Conservation (phyloP, 2,329 filamentous ascomycete genomes). For the Leptographium lundbergii region DNA sequence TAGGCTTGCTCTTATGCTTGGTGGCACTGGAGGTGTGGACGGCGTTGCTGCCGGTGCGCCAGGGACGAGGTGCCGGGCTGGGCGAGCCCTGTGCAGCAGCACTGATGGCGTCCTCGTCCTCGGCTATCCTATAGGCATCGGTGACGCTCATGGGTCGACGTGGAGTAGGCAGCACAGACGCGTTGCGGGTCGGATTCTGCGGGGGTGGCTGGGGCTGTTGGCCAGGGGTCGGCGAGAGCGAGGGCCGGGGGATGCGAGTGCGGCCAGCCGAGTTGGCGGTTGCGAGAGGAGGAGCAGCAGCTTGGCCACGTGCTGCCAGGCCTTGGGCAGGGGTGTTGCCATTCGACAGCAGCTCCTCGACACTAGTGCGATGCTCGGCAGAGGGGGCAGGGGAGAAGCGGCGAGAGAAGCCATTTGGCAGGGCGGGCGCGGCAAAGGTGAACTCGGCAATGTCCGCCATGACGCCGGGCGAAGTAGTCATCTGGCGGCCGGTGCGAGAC, state of each 20-base stretch:
- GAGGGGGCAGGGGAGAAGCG: neutral
- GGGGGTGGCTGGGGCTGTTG: conserved; percentile 3
- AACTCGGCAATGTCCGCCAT: conserved; percentile 7
- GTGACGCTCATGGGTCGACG: conserved; percentile 24
- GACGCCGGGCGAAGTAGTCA: conserved; percentile 4
- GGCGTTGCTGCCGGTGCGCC: conserved; percentile 22
- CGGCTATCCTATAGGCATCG: conserved; percentile 28
- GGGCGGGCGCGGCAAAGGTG: neutral
- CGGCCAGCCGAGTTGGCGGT: neutral
- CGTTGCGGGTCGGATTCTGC: neutral
- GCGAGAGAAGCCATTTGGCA: conserved; percentile 4
- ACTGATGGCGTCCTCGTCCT: conserved; percentile 19
- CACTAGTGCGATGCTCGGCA: neutral
- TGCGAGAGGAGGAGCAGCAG: neutral
- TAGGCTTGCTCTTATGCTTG: neutral
- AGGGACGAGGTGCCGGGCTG: conserved; percentile 36
- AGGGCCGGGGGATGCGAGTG: conserved; percentile 20
- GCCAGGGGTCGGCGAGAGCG: conserved; percentile 10
- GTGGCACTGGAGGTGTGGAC: neutral
- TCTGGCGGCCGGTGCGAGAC: neutral
- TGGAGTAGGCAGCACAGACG: conserved; percentile 5
- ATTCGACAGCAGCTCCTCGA: neutral
- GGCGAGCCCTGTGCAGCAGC: conserved; percentile 26
- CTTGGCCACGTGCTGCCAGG: neutral
- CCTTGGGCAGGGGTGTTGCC: neutral